Evolutionary conservation across 345 rosid species (phyloP), one percentile per base, ranked within the genome.

Genomic region (Brassica nigra): DNA sequence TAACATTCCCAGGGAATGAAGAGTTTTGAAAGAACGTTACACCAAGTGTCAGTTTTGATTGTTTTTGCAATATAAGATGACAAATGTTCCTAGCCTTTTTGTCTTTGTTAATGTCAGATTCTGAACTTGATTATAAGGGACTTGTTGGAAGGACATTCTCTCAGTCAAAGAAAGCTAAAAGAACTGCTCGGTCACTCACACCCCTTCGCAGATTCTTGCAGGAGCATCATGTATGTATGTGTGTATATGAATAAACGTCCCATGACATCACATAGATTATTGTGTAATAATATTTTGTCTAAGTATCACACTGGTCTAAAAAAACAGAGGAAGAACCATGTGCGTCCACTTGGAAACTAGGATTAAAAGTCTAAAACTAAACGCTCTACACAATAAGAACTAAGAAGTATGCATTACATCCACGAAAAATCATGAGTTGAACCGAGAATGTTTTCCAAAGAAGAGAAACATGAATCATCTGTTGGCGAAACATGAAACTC

Each of bases 111-210:
- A 29, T 73, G 39, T 67, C 76, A 92, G 98, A 95, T 94, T 79
- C 92, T 94, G 27, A 90, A 92, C 84, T 80, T 92, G 92, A 94
- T 94, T 31, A 88, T 94, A 37, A 95, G 86, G 83, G 97, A 92
- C 77, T 79, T 94, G 78, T 94, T 92, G 74, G 90, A 94, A 85
- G 98, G 97, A 69, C 97, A 94, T 85, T 23, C 27, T 23, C 89
- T 94, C 36, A 90, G 97, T 76, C 87, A 92, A 83, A 88, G 96
- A 82, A 92, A 92, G 88, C 93, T 94, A 55, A 90, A 92, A 86
- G 98, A 94, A 81, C 86, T 94, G 75, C 91, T 92, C 2, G 98
- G 97, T 30, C 98, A 34, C 34, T 31, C 34, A 94, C 85, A 90
- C 97, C 15, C 98, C 91, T 2, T 90, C 91, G 2, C 97, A 94